A percentile compares a stretch with the other conserved stretches of the same genome.
Conservation (phyloP, 1,139 yeast species). For the Lodderomyces oxycetoniae region DNA sequence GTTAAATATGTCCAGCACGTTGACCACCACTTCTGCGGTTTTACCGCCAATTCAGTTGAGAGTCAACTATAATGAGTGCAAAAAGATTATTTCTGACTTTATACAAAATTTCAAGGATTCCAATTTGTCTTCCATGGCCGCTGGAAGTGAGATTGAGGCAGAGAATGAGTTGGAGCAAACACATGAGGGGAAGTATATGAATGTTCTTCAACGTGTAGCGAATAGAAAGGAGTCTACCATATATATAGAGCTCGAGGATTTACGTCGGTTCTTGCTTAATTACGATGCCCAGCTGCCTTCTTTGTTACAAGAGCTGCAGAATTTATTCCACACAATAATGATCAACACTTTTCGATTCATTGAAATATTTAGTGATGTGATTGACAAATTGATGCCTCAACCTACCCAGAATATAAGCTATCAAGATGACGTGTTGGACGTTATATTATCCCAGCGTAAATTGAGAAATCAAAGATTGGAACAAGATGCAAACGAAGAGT, state of each 20-base stretch:
- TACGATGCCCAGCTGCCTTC: constrained; percentile 17
- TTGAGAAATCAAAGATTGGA: constrained; percentile 72
- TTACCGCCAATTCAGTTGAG: constrained; percentile 55
- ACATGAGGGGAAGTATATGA: constrained; percentile 55
- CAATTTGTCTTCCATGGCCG: too few relatives aligned
- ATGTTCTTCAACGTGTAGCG: constrained; percentile 71
- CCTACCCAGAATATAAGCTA: constrained; percentile 75
- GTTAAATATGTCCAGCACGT: neutral
- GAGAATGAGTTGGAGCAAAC: constrained; percentile 3
- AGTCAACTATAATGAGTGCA: constrained; percentile 58
- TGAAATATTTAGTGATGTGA: constrained; percentile 68
- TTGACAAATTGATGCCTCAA: constrained; percentile 79
- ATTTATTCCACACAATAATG: constrained; percentile 54
- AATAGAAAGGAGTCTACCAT: constrained; percentile 72
- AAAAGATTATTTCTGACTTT: constrained; percentile 52
- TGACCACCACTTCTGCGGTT: constrained; percentile 27
- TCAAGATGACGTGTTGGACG: constrained; percentile 89
- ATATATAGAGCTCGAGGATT: constrained; percentile 77
- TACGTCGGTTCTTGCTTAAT: constrained; percentile 59
- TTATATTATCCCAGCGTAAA: constrained; percentile 83
- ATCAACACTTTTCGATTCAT: constrained; percentile 75
- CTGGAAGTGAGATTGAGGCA: constrained; percentile 18
- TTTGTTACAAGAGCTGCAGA: constrained; percentile 23
- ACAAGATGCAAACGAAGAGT: constrained; percentile 60
- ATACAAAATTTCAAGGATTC: constrained; percentile 53